Percentiles rank a stretch among this genome's conserved stretches.
Conservation (phyloP, 805 yeast genomes). For the Teunomyces cretensis region DNA sequence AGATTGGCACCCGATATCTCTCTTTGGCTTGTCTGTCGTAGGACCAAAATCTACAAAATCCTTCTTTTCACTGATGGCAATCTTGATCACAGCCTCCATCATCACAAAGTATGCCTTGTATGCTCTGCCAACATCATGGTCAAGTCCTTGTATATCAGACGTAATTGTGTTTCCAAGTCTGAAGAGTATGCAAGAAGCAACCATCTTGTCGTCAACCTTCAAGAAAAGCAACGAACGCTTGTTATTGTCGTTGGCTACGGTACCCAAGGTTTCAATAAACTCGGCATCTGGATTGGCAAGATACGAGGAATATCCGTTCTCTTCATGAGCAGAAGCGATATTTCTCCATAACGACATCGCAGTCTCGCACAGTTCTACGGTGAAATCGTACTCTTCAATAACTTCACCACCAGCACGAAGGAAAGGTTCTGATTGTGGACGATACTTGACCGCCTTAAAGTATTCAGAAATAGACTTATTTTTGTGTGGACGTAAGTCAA, state of each 20-base stretch:
- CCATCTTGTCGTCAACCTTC: slow-evolving; percentile 32
- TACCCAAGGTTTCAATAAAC: slow-evolving; percentile 30
- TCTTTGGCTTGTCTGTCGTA: slow-evolving; percentile 43
- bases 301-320: slow-evolving; percentile 37
- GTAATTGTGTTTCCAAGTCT: slow-evolving; percentile 45
- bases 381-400: slow-evolving; percentile 31
- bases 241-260: slow-evolving; percentile 16
- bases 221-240: slow-evolving; percentile 35
- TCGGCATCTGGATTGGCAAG: slow-evolving; percentile 31
- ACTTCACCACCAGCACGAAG: slow-evolving; percentile 32
- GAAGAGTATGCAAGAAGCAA: slow-evolving; percentile 44
- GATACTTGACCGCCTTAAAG: slow-evolving; percentile 40
- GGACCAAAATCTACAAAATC: slow-evolving; percentile 47
- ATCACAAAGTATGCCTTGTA: slow-evolving; percentile 46
- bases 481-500: slow-evolving; percentile 37
- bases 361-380: slow-evolving; percentile 24
- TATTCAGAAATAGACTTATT: slow-evolving; percentile 32
- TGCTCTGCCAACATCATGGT: slow-evolving; percentile 37
- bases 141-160: slow-evolving; percentile 44
- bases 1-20: slow-evolving; percentile 38
- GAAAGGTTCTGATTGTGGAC: slow-evolving; percentile 37
- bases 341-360: slow-evolving; percentile 37
- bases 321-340: slow-evolving; percentile 35
- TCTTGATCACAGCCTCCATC: slow-evolving; percentile 45
- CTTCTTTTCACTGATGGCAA: slow-evolving; percentile 36